Evolutionary conservation across 1,284 basidiomycete species (phyloP).

Genomic region (Taiwanofungus camphoratus): DNA sequence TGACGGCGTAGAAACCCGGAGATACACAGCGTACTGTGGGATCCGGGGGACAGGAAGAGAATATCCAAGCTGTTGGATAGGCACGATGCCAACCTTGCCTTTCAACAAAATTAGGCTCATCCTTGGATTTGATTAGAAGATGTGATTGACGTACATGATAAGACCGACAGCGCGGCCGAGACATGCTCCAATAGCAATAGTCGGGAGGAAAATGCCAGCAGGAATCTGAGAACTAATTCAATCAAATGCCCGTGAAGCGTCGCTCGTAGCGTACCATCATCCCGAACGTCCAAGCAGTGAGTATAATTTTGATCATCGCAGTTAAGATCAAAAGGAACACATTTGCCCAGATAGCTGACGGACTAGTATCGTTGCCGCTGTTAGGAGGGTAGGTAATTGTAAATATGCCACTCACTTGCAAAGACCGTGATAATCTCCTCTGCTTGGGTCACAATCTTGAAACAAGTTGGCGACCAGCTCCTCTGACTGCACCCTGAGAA

Average conservation of each 20-base stretch:
- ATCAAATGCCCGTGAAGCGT: background rate
- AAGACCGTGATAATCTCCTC: conserved; percentile 63
- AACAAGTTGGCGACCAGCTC: conserved; percentile 70
- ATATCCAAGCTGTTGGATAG: conserved; percentile 61
- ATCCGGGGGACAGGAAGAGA: conserved; percentile 65
- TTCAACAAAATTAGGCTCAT: too few relatives aligned
- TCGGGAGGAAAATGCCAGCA: conserved; percentile 71
- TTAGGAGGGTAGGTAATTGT: conserved; percentile 1
- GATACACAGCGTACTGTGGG: conserved; percentile 64
- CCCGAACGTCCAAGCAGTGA: conserved; percentile 73
- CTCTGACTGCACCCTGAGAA: conserved; percentile 56
- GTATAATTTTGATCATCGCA: conserved; percentile 50
- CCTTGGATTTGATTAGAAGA: too few relatives aligned
- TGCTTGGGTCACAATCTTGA: conserved; percentile 62
- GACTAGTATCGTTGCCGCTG: conserved; percentile 30
- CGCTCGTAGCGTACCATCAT: conserved; percentile 49
- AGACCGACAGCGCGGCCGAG: conserved; percentile 64
- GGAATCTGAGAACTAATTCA: conserved; percentile 41
- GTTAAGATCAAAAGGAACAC: conserved; percentile 61
- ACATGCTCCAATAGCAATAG: conserved; percentile 67
- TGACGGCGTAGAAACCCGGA: conserved; percentile 79
- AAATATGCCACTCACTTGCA: conserved; percentile 52
- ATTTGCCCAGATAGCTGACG: conserved; percentile 59
- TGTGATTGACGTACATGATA: conserved; percentile 56
- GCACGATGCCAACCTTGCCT: conserved; percentile 61